Evolutionary conservation across 1,284 basidiomycete genomes (phyloP).

Genomic region (Fomitopsis schrenkii): DNA sequence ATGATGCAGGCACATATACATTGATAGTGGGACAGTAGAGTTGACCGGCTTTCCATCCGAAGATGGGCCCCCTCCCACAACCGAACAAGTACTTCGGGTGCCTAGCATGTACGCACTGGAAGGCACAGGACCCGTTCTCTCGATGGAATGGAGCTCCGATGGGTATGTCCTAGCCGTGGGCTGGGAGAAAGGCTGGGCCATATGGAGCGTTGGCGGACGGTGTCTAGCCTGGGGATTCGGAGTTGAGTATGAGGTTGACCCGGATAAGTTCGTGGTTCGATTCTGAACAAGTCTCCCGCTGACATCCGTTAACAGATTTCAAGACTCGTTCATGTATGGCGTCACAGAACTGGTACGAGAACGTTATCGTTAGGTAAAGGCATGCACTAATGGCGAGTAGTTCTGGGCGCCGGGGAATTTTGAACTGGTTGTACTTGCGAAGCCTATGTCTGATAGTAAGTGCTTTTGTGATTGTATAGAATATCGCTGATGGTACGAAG

Average conservation of each 20-base stretch:
- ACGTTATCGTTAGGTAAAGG: constrained; percentile 1
- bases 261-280: constrained; percentile 37
- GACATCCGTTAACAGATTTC: constrained; percentile 45
- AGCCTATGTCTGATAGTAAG: constrained; percentile 45
- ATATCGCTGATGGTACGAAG: constrained; percentile 27
- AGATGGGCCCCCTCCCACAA: constrained; percentile 47
- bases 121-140: constrained; percentile 67
- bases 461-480: constrained; percentile 1
- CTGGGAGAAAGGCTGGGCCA: constrained; percentile 86
- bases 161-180: constrained; percentile 97
- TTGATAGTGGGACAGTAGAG: constrained; percentile 53
- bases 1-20: not conserved
- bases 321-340: constrained; percentile 86
- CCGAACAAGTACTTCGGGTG: constrained; percentile 46
- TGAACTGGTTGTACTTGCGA: constrained; percentile 74
- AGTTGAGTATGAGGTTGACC: constrained; percentile 61
- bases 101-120: constrained; percentile 52
- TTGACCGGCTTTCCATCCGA: constrained; percentile 63
- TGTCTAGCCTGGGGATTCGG: constrained; percentile 77
- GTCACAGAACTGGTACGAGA: constrained; percentile 54
- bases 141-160: constrained; percentile 91
- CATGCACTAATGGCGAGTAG: constrained; percentile 32
- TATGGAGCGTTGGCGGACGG: constrained; percentile 90
- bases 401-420: constrained; percentile 92
- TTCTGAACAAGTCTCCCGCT: not conserved